phyloP scores from a whole-genome alignment of 345 rosid genomes.

The Bruguiera parviflora region DNA sequence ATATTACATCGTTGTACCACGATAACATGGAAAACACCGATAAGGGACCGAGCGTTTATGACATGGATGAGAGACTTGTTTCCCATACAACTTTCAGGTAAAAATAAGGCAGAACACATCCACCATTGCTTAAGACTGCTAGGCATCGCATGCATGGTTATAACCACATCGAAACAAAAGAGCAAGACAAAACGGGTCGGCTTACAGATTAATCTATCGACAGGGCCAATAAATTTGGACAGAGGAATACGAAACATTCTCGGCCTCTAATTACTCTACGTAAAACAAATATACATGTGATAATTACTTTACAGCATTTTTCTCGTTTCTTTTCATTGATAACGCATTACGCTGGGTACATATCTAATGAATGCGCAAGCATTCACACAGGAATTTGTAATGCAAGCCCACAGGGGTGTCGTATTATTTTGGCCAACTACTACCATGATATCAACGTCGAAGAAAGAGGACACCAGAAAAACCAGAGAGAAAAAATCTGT shows the following conservation, averaged over 20 bases:
- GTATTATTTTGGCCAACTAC: conserved; percentile 44
- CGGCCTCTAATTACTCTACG: conserved; percentile 24
- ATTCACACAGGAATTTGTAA: conserved; percentile 20
- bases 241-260: conserved; percentile 2
- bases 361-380: conserved; percentile 35
- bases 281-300: conserved; percentile 26
- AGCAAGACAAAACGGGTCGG: not conserved
- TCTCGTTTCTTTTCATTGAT: conserved; percentile 24
- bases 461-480: not conserved
- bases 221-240: not conserved
- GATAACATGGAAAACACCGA: too few relatives aligned
- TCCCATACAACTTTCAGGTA: too few relatives aligned
- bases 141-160: too few relatives aligned
- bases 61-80: too few relatives aligned
- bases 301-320: conserved; percentile 50
- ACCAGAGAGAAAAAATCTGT: conserved; percentile 29
- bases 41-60: too few relatives aligned
- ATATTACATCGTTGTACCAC: too few relatives aligned
- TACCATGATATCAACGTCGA: conserved; percentile 22
- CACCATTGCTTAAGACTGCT: not conserved
- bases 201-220: not conserved
- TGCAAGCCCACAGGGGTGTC: conserved; percentile 22
- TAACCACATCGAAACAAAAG: not conserved
- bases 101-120: too few relatives aligned
- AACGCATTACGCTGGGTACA: conserved; percentile 28